phyloP scores from a whole-genome alignment of 441 rosid genomes.

The Geranium incanum region DNA sequence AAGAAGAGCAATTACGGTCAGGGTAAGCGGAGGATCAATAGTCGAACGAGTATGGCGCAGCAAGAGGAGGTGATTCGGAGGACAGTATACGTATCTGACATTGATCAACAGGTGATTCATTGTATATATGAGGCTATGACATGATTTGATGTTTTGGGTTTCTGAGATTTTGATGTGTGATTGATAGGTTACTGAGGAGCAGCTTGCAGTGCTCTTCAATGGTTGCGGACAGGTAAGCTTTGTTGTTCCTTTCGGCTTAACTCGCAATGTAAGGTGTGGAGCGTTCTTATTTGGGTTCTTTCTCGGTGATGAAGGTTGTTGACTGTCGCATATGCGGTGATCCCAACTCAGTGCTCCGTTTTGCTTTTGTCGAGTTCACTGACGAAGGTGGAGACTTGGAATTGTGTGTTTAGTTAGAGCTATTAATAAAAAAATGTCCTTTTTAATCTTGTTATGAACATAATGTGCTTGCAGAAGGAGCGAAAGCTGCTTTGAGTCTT shows the following conservation, averaged over 20 bases:
- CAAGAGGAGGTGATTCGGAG: slow-evolving; percentile 73
- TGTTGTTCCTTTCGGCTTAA: slow-evolving; percentile 10
- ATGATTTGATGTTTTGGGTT: neutral
- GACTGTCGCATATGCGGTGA: slow-evolving; percentile 98
- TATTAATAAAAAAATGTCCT: neutral
- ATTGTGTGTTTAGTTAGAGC: neutral
- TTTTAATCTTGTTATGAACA: slow-evolving; percentile 18
- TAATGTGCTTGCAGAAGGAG: slow-evolving; percentile 59
- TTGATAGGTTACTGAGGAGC: slow-evolving; percentile 82
- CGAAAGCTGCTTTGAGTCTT: slow-evolving; percentile 72
- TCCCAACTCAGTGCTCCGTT: slow-evolving; percentile 83
- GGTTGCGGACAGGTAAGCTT: slow-evolving; percentile 68
- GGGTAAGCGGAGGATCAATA: slow-evolving; percentile 63
- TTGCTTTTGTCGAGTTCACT: slow-evolving; percentile 76
- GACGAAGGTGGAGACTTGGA: slow-evolving; percentile 50
- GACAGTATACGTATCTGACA: slow-evolving; percentile 90
- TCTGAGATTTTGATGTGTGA: slow-evolving; percentile 10
- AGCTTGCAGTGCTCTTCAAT: slow-evolving; percentile 77
- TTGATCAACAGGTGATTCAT: slow-evolving; percentile 63
- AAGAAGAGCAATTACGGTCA: slow-evolving; percentile 50
- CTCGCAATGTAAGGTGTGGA: neutral
- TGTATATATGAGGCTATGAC: neutral
- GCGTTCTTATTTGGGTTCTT: slow-evolving; percentile 1
- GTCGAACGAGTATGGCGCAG: slow-evolving; percentile 76
- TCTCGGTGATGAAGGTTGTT: slow-evolving; percentile 46